Evolutionary conservation across 2,329 filamentous ascomycete genomes (phyloP).

Genomic region (Fonsecaea erecta): DNA sequence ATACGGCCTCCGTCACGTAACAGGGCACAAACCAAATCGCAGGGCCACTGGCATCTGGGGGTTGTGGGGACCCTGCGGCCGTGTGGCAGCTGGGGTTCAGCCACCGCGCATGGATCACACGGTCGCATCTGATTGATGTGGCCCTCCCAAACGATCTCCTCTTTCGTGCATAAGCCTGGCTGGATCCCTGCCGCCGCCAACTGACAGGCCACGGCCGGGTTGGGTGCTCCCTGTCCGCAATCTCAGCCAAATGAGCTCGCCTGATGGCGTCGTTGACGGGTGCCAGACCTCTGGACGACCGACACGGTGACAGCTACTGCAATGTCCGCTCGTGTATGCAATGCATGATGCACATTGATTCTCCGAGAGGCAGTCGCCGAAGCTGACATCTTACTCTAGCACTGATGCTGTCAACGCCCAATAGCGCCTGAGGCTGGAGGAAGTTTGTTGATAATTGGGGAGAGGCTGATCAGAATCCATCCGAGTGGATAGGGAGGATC

Average conservation of each 20-base stretch:
- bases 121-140: conserved; percentile 27
- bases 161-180: conserved; percentile 18
- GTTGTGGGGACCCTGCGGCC: not conserved
- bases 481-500: conserved; percentile 23
- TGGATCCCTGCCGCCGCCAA: not conserved
- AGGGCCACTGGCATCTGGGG: conserved; percentile 8
- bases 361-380: not conserved
- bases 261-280: not conserved
- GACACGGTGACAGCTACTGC: not conserved
- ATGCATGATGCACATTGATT: not conserved
- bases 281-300: not conserved
- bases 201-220: conserved; percentile 3
- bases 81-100: conserved; percentile 23
- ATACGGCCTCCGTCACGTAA: conserved; percentile 3
- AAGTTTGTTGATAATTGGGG: conserved; percentile 17
- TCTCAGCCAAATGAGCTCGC: conserved; percentile 20
- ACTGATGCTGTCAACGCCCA: conserved; percentile 9
- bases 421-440: conserved; percentile 15
- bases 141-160: conserved; percentile 12
- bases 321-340: conserved; percentile 18
- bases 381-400: conserved; percentile 22
- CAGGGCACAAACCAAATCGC: conserved; percentile 30
- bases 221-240: conserved; percentile 8
- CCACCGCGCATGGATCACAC: conserved; percentile 18
- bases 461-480: conserved; percentile 17